Evolutionary conservation across 306 rosid species (phyloP), one percentile per base, ranked within the genome.

Genomic region (Rosa rugosa): DNA sequence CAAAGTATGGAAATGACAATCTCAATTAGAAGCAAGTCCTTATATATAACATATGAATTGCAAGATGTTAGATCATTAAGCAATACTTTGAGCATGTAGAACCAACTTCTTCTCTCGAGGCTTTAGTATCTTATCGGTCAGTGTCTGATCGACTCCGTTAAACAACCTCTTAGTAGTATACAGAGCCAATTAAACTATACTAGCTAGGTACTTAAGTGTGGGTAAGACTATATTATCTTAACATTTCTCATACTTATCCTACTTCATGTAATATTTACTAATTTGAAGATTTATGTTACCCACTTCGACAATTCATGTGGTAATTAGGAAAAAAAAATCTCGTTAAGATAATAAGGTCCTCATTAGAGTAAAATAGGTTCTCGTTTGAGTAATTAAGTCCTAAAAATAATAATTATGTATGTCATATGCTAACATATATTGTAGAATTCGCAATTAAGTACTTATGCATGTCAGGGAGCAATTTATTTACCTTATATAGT

Each of bases 401-500:
- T 54, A 20, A 2, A 49, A 54, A 11, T 8, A 2, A 2, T 20
- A 20, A 20, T n/a, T n/a, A 54, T 53, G 23, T 7, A 20, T n/a
- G 11, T 54, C 5, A n/a, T 56, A 56, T 56, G 62, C 9, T n/a
- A 20, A 7, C 10, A 7, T 10, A 54, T 54, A 54, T 18, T 6
- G 60, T 54, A 8, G 3, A 54, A 20, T 56, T 56, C 8, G 0
- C 2, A 11, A 2, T 44, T 11, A 20, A 17, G 22, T 5, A 54
- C 23, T 54, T 54, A 20, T 5, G 18, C 42, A 34, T 67, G 8
- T 4, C n/a, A 31, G n/a, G 12, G 64, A 3, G 14, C 16, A 16
- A 54, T 14, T 25, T 42, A 7, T 9, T 34, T 14, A 71, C 77
- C 72, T 79, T 4, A 22, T 60, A 79, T 41, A 79, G 77, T 62